A percentile compares a stretch with the other conserved stretches of the same genome.
These are phyloP conservation scores for Hypoxylon sp. DNA, from an alignment of 2,329 filamentous ascomycete genomes.

Conservation along the genomic window DNA sequence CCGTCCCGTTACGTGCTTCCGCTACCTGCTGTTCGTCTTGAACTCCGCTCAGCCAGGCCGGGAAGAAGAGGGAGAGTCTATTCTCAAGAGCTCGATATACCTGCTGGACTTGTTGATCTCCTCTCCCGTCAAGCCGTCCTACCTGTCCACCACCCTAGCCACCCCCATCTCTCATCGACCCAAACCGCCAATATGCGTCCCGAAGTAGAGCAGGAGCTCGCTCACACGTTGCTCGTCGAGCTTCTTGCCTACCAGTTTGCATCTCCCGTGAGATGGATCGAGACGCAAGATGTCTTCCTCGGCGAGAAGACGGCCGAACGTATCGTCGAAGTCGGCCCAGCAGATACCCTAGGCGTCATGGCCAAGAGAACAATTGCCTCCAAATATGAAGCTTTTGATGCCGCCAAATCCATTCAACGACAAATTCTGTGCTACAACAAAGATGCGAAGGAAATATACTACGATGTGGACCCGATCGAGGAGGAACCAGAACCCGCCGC, in stretches of 20 bases:
- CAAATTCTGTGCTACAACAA: constrained; percentile 99
- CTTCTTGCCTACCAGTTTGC: constrained; percentile 99
- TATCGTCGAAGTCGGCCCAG: constrained; percentile 96
- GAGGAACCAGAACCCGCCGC: constrained; percentile 78
- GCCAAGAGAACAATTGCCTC: constrained; percentile 93
- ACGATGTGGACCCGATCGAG: constrained; percentile 93
- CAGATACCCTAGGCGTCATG: constrained; percentile 97
- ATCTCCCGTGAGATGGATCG: constrained; percentile 98
- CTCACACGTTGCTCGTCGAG: constrained; percentile 97
- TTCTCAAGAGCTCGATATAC: constrained; percentile 12
- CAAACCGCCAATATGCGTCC: constrained; percentile 78
- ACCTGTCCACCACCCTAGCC: constrained; percentile 9
- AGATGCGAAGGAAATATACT: constrained; percentile 99
- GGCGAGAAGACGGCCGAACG: constrained; percentile 95
- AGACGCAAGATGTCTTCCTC: constrained; percentile 99
- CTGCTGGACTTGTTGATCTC: constrained; percentile 21
- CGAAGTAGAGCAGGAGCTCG: constrained; percentile 98
- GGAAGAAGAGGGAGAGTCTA: constrained; percentile 1
- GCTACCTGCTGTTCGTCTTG: not conserved
- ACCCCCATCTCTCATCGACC: constrained; percentile 16
- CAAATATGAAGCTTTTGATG: constrained; percentile 99
- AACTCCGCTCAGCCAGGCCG: not conserved
- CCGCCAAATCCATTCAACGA: constrained; percentile 92
- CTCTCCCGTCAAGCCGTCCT: constrained; percentile 6
- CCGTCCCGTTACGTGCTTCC: constrained; percentile 1